phyloP scores from a whole-genome alignment of 495 filamentous ascomycete genomes.

The Arthonia radiata region DNA sequence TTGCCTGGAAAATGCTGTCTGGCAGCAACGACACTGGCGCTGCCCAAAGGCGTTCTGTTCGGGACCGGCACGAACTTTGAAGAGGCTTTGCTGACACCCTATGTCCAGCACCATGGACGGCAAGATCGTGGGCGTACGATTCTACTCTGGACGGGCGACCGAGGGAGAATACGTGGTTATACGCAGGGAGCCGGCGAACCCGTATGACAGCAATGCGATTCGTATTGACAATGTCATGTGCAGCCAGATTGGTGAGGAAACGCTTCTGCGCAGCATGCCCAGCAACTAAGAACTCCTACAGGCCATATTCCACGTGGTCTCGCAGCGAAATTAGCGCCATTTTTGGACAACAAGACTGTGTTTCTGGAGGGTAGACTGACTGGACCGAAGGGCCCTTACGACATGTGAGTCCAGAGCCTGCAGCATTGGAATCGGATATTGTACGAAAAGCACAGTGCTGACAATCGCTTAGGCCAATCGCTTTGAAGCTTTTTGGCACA shows the following conservation, averaged over 20 bases:
- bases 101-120: constrained; percentile 18
- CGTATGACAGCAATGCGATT: constrained; percentile 57
- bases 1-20: too few species aligned
- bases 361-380: constrained; percentile 40
- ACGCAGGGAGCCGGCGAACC: constrained; percentile 43
- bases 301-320: constrained; percentile 45
- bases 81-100: too few species aligned
- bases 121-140: constrained; percentile 63
- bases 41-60: too few species aligned
- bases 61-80: too few species aligned
- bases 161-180: constrained; percentile 46
- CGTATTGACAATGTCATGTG: constrained; percentile 57
- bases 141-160: constrained; percentile 48
- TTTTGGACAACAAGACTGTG: constrained; percentile 31
- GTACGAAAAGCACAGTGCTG: too few species aligned
- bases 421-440: too few species aligned
- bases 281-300: too few species aligned
- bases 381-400: constrained; percentile 34
- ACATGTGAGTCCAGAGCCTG: too few species aligned
- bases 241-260: constrained; percentile 52
- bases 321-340: constrained; percentile 45
- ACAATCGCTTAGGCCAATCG: constrained; percentile 53
- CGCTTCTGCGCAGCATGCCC: too few species aligned
- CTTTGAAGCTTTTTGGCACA: constrained; percentile 41
- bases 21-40: too few species aligned